A percentile compares a stretch with the other conserved stretches of the same genome.
These are phyloP conservation scores for Cucumis melo DNA, from an alignment of 306 rosid species.

Conservation along the genomic window DNA sequence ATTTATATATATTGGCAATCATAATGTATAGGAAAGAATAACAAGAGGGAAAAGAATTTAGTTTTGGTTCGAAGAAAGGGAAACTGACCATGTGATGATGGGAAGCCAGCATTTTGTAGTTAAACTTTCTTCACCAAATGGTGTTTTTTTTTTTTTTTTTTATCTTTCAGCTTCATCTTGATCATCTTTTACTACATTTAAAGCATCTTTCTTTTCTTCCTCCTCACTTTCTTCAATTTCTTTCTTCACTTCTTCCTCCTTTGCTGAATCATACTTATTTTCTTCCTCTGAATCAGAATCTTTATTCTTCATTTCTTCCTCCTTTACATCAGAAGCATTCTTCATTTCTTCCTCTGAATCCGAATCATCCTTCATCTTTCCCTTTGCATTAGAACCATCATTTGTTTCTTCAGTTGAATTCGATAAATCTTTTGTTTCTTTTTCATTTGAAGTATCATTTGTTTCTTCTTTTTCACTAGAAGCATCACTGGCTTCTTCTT, in stretches of 20 bases:
- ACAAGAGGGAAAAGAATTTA: not conserved
- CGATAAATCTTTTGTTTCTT: not conserved
- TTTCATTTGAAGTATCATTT: not conserved
- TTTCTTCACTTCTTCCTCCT: not conserved
- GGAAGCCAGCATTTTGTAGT: not conserved
- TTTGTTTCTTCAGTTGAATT: no score
- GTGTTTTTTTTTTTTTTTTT: not conserved
- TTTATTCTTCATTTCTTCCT: not conserved
- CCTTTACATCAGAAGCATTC: not conserved
- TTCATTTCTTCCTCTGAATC: not conserved
- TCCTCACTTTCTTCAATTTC: not conserved
- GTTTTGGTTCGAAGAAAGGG: not conserved
- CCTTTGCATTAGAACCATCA: not conserved
- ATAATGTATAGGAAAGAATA: not conserved
- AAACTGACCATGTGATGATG: not conserved
- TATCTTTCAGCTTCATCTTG: not conserved
- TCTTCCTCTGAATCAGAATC: not conserved
- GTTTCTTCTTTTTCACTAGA: not conserved
- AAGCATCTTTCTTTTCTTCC: not conserved
- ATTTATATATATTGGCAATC: no score
- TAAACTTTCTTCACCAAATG: not conserved
- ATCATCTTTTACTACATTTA: not conserved
- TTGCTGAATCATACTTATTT: not conserved
- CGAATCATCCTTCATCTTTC: not conserved
- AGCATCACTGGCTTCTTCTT: not conserved